Percentiles rank a stretch among this genome's conserved stretches.
phyloP scores from a whole-genome alignment of 2,329 filamentous ascomycete species.

The Ascosphaera pollenicola region DNA sequence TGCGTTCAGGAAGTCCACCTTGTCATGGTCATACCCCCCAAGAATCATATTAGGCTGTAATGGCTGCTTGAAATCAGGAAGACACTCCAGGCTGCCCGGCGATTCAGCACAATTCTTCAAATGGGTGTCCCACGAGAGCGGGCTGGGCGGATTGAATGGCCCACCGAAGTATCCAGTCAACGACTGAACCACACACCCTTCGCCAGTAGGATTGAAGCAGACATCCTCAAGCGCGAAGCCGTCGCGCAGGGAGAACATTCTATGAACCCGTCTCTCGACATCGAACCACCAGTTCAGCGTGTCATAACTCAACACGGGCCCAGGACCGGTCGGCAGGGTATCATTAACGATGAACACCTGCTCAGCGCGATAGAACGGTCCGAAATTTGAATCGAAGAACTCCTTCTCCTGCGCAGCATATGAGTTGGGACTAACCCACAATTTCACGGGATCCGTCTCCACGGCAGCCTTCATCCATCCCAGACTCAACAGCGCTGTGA shows the following conservation, averaged over 20 bases:
- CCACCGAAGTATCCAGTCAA: constrained; percentile 73
- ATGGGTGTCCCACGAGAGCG: constrained; percentile 46
- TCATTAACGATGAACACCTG: constrained; percentile 91
- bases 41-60: constrained; percentile 69
- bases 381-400: constrained; percentile 85
- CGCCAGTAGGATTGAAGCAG: constrained; percentile 80
- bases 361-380: constrained; percentile 85
- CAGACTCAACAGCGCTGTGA: constrained; percentile 59
- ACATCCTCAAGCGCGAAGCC: constrained; percentile 57
- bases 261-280: constrained; percentile 55
- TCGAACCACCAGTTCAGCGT: constrained; percentile 87
- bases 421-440: constrained; percentile 95
- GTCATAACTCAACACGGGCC: constrained; percentile 69
- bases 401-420: constrained; percentile 76
- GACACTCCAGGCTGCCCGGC: constrained; percentile 50
- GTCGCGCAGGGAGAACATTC: constrained; percentile 46
- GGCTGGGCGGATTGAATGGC: constrained; percentile 37
- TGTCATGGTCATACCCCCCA: constrained; percentile 48
- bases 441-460: constrained; percentile 67
- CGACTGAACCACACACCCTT: constrained; percentile 81
- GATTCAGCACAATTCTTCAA: constrained; percentile 53
- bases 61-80: constrained; percentile 75
- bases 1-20: constrained; percentile 44
- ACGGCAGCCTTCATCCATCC: constrained; percentile 81
- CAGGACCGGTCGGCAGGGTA: constrained; percentile 36